phyloP scores from a whole-genome alignment of 257 asterid species.

The Solanum chaucha region DNA sequence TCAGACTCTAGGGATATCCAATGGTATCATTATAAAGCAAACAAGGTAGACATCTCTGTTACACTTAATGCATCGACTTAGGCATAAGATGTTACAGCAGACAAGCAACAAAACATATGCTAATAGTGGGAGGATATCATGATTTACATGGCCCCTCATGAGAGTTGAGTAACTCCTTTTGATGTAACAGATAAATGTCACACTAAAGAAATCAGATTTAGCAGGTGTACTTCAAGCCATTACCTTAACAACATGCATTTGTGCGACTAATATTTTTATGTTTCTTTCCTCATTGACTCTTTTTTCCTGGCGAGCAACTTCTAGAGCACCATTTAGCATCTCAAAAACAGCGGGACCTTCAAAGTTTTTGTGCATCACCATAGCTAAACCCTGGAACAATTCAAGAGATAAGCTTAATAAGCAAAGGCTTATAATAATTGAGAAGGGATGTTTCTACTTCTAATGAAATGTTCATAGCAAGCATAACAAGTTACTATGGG shows the following conservation, averaged over 20 bases:
- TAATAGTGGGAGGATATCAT: neutral
- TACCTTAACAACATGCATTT: slow-evolving; percentile 83
- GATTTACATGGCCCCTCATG: neutral
- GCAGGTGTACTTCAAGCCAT: neutral
- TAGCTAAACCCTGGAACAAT: slow-evolving; percentile 64
- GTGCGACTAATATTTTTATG: slow-evolving; percentile 67
- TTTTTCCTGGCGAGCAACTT: slow-evolving; percentile 45
- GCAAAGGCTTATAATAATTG: too few relatives aligned
- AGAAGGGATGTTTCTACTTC: too few relatives aligned
- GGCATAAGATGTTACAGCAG: neutral
- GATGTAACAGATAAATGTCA: neutral
- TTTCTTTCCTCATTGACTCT: slow-evolving; percentile 70
- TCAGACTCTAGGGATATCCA: neutral
- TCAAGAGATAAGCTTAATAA: neutral
- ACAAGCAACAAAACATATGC: neutral
- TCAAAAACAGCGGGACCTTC: slow-evolving; percentile 81
- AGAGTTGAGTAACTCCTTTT: neutral
- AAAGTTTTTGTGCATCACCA: slow-evolving; percentile 83
- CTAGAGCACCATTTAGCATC: slow-evolving; percentile 64
- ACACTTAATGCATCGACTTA: neutral
- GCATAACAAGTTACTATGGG: neutral
- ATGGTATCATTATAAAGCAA: neutral
- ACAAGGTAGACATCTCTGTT: neutral
- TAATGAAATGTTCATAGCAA: too few relatives aligned
- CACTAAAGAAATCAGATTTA: neutral